Percentiles rank a stretch among this genome's conserved stretches.
These are phyloP conservation scores for Agaricus sinodeliciosus DNA, from an alignment of 768 basidiomycete genomes.

Conservation along the genomic window DNA sequence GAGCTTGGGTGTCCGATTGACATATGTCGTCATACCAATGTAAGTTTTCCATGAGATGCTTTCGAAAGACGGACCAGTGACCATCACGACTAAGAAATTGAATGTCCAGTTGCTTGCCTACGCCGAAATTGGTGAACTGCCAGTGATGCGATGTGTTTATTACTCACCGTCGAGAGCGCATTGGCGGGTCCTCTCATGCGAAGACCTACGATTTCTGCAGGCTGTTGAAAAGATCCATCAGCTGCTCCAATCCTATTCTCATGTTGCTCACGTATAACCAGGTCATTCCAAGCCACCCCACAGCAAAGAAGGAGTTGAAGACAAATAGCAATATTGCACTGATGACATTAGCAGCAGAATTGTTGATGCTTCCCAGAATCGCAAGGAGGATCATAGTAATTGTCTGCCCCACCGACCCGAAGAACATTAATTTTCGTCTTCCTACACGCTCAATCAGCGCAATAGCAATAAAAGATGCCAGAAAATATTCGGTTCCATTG, in stretches of 20 bases:
- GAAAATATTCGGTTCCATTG: slow-evolving; percentile 67
- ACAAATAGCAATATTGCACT: slow-evolving; percentile 55
- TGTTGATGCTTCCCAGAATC: slow-evolving; percentile 46
- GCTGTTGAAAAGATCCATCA: slow-evolving; percentile 24
- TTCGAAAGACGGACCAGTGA: slow-evolving; percentile 52
- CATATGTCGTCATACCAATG: slow-evolving; percentile 28
- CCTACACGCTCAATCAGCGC: slow-evolving; percentile 67
- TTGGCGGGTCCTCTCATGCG: slow-evolving; percentile 60
- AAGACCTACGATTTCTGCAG: slow-evolving; percentile 60
- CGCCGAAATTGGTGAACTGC: not conserved
- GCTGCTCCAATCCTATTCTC: not conserved
- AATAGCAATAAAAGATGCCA: slow-evolving; percentile 68
- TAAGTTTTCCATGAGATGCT: slow-evolving; percentile 56
- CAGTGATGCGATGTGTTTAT: not conserved
- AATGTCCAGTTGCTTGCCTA: slow-evolving; percentile 47
- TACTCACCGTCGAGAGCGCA: slow-evolving; percentile 45
- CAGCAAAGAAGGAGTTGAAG: slow-evolving; percentile 68
- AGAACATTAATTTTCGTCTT: slow-evolving; percentile 65
- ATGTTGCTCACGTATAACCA: slow-evolving; percentile 52
- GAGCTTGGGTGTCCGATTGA: not conserved
- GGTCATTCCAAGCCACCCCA: slow-evolving; percentile 68
- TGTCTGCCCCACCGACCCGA: slow-evolving; percentile 56
- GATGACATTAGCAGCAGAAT: slow-evolving; percentile 38
- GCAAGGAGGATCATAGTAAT: slow-evolving; percentile 56
- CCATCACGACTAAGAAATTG: slow-evolving; percentile 56